Base-by-base conservation (phyloP, 2,329 filamentous ascomycete species). In the Fusarium coicis region DNA sequence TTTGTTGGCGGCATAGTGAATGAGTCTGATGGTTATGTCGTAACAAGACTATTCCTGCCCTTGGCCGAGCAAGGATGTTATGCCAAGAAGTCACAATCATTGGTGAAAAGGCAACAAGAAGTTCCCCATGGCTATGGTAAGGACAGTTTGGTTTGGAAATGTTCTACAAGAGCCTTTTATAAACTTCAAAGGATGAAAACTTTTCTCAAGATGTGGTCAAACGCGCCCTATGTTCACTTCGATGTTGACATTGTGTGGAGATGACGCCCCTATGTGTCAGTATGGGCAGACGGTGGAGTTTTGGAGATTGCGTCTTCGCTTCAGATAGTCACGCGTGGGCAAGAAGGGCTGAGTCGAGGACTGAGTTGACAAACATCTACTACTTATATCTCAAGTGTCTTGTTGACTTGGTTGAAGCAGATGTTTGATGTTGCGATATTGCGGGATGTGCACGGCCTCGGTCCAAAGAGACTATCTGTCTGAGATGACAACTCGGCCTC, bases 211-310 rank as follows among this genome's bases (percentile, higher is more conserved):
- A 32, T 43, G 26, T 16, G 37, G 66, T 74, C 66, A 52, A 72
- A 4, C 37, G 42, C 70, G 70, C 70, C 70, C 66, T 73, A 47
- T 10, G 16, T 49, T n/a, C 26, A 58, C 55, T 47, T 37, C 7
- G 42, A 58, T 62, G 16, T 56, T 61, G 66, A 47, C 54, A 64
- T 42, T 43, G 39, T 47, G 70, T 73, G 70, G 70, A 60, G 63
- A 55, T 60, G 34, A 65, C 21, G 47, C 63, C 63, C 70, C 70
- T 73, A 32, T 50, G 37, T 62, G 50, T 62, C 52, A 66, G 43
- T 26, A 42, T 49, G 28, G 54, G 49, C 42, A 40, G 19, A 42
- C 50, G 42, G 70, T 64, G 70, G 66, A 64, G 70, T 74, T 61
- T 36, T 61, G 46, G 62, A 73, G 40, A 74, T 68, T 74, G 40